A percentile compares a stretch with the other conserved stretches of the same genome.
Evolutionary conservation across 495 filamentous ascomycete genomes (phyloP).

Genomic region (Daldinia vernicosa): DNA sequence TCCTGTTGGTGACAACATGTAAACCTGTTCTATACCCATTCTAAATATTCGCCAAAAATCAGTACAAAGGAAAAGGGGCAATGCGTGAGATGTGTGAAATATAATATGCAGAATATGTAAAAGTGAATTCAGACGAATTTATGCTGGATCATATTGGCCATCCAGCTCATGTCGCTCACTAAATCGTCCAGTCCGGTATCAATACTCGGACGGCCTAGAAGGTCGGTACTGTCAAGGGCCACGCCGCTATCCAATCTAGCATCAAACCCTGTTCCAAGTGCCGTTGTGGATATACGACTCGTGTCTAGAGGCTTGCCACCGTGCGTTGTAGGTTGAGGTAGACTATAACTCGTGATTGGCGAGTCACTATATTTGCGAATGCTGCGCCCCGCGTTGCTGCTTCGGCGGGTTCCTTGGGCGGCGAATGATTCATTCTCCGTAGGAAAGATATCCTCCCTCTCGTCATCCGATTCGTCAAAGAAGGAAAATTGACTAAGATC

Average conservation of each 20-base stretch:
- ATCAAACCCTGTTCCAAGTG: conserved; percentile 43
- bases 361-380: conserved; percentile 36
- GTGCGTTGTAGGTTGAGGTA: conserved; percentile 47
- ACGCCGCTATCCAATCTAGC: conserved; percentile 43
- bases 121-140: conserved; percentile 36
- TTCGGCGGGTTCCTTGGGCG: conserved; percentile 20
- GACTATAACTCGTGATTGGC: conserved; percentile 54
- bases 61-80: conserved; percentile 4
- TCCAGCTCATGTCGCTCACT: conserved; percentile 57
- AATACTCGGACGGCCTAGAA: conserved; percentile 48
- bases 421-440: conserved; percentile 30
- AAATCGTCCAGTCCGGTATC: conserved; percentile 55
- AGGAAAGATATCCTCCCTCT: conserved; percentile 41
- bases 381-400: conserved; percentile 6
- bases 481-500: conserved; percentile 49
- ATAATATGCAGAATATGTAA: conserved; percentile 6
- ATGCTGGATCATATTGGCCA: conserved; percentile 52
- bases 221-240: conserved; percentile 36
- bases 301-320: conserved; percentile 30
- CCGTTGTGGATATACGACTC: conserved; percentile 20
- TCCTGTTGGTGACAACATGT: conserved; percentile 35
- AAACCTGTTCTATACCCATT: conserved; percentile 9
- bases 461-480: conserved; percentile 56
- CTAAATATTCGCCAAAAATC: conserved; percentile 6
- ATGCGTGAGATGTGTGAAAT: conserved; percentile 3